These are phyloP conservation scores for Talaromyces islandicus DNA, from an alignment of 2,329 filamentous ascomycete genomes.

Conservation along the genomic window DNA sequence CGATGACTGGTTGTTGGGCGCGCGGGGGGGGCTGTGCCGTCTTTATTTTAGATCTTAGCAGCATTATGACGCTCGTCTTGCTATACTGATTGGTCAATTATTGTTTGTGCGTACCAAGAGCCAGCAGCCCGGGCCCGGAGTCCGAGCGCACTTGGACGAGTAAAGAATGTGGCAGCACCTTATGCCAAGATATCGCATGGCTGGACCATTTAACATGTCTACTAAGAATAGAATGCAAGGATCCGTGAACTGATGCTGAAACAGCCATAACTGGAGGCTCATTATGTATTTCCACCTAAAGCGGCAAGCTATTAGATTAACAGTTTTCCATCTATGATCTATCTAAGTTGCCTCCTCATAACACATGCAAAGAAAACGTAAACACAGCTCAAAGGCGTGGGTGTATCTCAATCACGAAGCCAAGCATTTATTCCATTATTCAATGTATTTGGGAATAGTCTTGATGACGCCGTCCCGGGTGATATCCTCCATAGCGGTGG, in stretches of 20 bases:
- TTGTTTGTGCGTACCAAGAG: not conserved
- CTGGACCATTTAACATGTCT: not conserved
- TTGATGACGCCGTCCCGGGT: constrained; percentile 44
- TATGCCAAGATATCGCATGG: not conserved
- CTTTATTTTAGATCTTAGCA: not conserved
- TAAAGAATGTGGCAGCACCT: not conserved
- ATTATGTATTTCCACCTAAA: not conserved
- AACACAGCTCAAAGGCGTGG: not conserved
- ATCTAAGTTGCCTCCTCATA: not conserved
- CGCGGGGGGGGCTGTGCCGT: not conserved
- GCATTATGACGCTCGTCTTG: not conserved
- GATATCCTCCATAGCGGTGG: constrained; percentile 44
- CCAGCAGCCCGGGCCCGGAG: not conserved
- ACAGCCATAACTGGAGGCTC: not conserved
- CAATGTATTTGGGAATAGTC: constrained; percentile 46
- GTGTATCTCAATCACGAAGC: not conserved
- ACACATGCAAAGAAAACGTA: not conserved
- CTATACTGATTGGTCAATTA: not conserved
- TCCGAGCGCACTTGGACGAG: not conserved
- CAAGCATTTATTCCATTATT: constrained; percentile 17
- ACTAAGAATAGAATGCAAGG: not conserved
- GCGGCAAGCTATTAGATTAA: not conserved
- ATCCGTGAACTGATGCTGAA: not conserved
- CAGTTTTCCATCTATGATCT: not conserved
- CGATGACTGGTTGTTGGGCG: not conserved